Base-by-base conservation (phyloP, 2,329 filamentous ascomycete genomes). In the Colletotrichum endophyticum region DNA sequence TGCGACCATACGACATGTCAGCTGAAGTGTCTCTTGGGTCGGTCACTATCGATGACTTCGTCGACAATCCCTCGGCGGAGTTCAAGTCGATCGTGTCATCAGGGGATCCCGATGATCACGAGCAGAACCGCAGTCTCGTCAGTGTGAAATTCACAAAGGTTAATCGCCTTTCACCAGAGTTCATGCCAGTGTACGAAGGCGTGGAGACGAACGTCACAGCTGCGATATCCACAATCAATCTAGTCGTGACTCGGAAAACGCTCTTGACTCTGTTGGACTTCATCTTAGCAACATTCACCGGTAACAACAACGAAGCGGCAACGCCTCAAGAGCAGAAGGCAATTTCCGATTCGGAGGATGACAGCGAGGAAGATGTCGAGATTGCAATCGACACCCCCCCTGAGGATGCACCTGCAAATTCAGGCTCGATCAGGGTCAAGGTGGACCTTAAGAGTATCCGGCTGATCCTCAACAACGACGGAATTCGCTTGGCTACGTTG, bases 41-140 rank as follows among this genome's bases (percentile, higher is more conserved):
- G 2, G 88, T 99, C 22, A 95, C 94, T 1, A 92, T 99, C 5
- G 96, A 99, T 81, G 97, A 99, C 82, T 96, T 99, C 82, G 96
- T 99, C 11, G 96, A 97, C 79, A 94, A 96, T 70, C 93, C 96
- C 0, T 88, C 95, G 0, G 94, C 94, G 9, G 96, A 99, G 81
- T 99, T 99, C 88, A 98, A 97, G 85, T 96, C 96, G 30, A 98
- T 99, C 67, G 92, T 99, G n/a, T 98, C 96, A 0, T 98, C 97
- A 1, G 92, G 91, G 0, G 92, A 94, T 66, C 85, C 87, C 8
- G 91, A 93, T 59, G 96, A 98, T 81, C 92, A 94, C 30, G 91
- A 93, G 62, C 92, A 94, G 75, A 93, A 95, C 77, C 92, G 95
- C 76, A 95, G 98, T 80, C 90, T 99, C 15, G 95, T 99, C 79